Percentiles rank a stretch among this genome's conserved stretches.
Evolutionary conservation across 2,329 filamentous ascomycete species (phyloP).

Genomic region (Aspergillus vadensis): DNA sequence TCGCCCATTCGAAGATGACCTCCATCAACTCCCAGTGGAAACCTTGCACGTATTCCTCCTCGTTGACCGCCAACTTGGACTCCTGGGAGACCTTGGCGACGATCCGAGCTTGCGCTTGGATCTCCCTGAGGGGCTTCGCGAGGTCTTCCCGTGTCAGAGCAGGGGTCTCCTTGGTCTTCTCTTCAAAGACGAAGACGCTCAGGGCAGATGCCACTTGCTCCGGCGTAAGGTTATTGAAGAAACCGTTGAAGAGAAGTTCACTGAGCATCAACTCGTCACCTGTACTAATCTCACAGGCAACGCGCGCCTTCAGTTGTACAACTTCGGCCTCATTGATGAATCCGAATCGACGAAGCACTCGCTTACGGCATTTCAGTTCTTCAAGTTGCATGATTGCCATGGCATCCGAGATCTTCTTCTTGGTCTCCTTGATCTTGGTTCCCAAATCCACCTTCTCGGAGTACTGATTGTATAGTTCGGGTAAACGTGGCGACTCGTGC

Average conservation of each 20-base stretch:
- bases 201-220: constrained; percentile 84
- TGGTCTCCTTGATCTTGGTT: constrained; percentile 81
- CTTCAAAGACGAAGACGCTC: constrained; percentile 96
- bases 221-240: constrained; percentile 93
- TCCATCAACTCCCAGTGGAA: constrained; percentile 98
- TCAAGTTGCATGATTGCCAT: constrained; percentile 90
- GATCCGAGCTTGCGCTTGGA: constrained; percentile 81
- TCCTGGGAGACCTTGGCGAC: constrained; percentile 94
- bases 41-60: constrained; percentile 86
- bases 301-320: constrained; percentile 93
- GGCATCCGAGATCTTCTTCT: constrained; percentile 82
- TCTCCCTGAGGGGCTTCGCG: constrained; percentile 79
- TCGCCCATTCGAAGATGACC: constrained; percentile 88
- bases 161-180: constrained; percentile 78
- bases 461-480: constrained; percentile 85
- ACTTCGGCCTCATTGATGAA: constrained; percentile 97
- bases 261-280: constrained; percentile 92
- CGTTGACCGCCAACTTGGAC: constrained; percentile 89
- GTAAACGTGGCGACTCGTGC: constrained; percentile 83
- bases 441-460: constrained; percentile 73
- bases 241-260: constrained; percentile 92
- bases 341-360: constrained; percentile 86
- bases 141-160: constrained; percentile 74
- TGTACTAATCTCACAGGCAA: constrained; percentile 96
- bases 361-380: constrained; percentile 93